Evolutionary conservation across 2,329 filamentous ascomycete genomes (phyloP), one percentile per base, ranked within the genome.

Genomic region (Aspergillus pseudoviridinutans): DNA sequence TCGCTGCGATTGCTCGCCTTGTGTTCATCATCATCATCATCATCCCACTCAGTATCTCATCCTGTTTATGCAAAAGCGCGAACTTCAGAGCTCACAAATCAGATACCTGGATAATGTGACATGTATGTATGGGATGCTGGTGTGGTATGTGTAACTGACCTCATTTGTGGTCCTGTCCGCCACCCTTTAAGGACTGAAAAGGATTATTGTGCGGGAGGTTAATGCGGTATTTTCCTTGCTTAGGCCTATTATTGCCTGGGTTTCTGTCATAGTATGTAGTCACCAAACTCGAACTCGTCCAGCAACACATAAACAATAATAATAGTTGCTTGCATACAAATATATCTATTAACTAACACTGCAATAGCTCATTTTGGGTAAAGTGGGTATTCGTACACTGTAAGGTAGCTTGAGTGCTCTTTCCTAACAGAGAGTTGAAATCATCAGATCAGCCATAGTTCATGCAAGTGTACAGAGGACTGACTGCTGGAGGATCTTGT

Each of bases 71-170:
- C 41, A 52, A 32, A 46, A 27, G 27, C 28, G 25, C 10, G 14
- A 50, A 22, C 24, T 14, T 1, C 17, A 22, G 49, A 55, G 29
- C 41, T 57, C 55, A 57, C 46, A 56, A 53, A 50, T 50, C 53
- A 35, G 27, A 50, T 12, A 22, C 10, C 14, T 25, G 22, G 10
- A 25, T 17, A 38, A 54, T 54, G 51, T 50, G 55, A 54, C 52
- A 52, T 54, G 35, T 50, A 49, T 41, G 50, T 41, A 32, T 47
- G 44, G 44, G 44, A 47, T 47, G 44, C 22, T 46, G 42, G 3
- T 46, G 20, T 46, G 42, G 42, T 46, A 46, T 20, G 42, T 22
- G 42, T 20, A 46, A 46, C n/a, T 46, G 20, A 20, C 42, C 22
- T 24, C 42, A 14, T 46, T 46, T 0, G n/a, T 1, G 42, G 8